A percentile compares a stretch with the other conserved stretches of the same genome.
phyloP scores from a whole-genome alignment of 768 basidiomycete species.

The Hericium rajendrae region DNA sequence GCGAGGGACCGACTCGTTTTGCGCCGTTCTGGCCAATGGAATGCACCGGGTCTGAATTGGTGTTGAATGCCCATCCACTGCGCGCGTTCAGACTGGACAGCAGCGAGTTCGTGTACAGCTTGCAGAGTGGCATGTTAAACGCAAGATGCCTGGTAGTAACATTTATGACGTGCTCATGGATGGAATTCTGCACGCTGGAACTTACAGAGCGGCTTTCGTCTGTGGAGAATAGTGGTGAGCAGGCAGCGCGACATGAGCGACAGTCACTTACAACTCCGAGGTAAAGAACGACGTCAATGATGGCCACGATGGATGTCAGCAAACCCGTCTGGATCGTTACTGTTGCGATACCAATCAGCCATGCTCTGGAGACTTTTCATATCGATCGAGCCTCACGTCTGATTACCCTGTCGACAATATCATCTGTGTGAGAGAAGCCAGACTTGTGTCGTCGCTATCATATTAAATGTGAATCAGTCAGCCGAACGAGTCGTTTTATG shows the following conservation, averaged over 20 bases:
- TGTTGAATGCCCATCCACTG: background rate
- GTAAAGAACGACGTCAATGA: slow-evolving; percentile 18
- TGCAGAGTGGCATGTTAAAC: slow-evolving; percentile 9
- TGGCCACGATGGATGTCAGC: slow-evolving; percentile 15
- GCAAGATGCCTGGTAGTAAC: slow-evolving; percentile 2
- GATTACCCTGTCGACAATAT: slow-evolving; percentile 12
- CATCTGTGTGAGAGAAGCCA: slow-evolving; percentile 10
- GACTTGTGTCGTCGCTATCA: slow-evolving; percentile 6
- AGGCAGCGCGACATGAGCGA: background rate
- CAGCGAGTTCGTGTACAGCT: slow-evolving; percentile 2
- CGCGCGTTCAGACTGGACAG: slow-evolving; percentile 1
- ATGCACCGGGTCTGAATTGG: background rate
- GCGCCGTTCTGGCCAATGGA: too few relatives aligned
- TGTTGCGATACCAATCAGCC: background rate
- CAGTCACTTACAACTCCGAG: slow-evolving; percentile 10
- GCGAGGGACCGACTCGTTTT: too few relatives aligned
- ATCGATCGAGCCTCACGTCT: slow-evolving; percentile 1
- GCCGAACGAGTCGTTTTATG: too few relatives aligned
- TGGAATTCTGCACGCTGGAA: background rate
- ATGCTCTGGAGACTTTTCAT: background rate
- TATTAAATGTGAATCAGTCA: background rate
- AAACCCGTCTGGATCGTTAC: slow-evolving; percentile 24
- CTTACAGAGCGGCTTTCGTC: background rate
- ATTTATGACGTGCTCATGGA: too few relatives aligned
- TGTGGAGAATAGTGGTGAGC: background rate